These are phyloP conservation scores for Loxodes magnus DNA, from an alignment of 73 alveolate species.

Conservation along the genomic window DNA sequence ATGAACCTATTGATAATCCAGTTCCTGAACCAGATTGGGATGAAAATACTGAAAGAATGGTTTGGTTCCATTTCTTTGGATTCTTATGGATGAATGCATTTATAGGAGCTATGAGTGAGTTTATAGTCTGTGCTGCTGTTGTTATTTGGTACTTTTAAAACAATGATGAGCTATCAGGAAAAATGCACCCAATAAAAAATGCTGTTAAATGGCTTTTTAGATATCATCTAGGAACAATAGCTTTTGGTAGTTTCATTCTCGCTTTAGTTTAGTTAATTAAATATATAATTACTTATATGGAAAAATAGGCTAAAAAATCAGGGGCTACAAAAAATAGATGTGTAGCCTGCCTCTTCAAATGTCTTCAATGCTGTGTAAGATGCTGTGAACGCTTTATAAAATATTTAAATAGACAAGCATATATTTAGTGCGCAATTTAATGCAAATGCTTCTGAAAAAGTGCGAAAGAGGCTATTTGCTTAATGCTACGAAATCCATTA, in stretches of 20 bases:
- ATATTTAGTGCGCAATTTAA: conserved; percentile 79
- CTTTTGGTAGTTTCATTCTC: conserved; percentile 85
- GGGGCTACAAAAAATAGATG: conserved; percentile 42
- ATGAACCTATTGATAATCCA: conserved; percentile 34
- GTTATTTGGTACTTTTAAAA: conserved; percentile 91
- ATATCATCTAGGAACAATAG: conserved; percentile 91
- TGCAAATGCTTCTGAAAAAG: conserved; percentile 77
- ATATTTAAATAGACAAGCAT: conserved; percentile 88
- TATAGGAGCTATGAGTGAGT: conserved; percentile 74
- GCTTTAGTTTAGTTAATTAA: conserved; percentile 84
- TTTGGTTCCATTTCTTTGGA: conserved; percentile 80
- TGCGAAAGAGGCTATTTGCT: conserved; percentile 86
- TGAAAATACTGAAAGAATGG: conserved; percentile 61
- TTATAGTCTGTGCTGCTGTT: conserved; percentile 77
- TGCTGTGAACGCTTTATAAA: conserved; percentile 78
- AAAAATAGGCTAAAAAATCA: conserved; percentile 37
- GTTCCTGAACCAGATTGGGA: conserved; percentile 86
- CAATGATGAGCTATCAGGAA: conserved; percentile 64
- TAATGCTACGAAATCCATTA: conserved; percentile 74
- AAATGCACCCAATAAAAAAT: conserved; percentile 45
- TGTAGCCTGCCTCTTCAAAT: conserved; percentile 54
- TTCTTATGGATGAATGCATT: conserved; percentile 83
- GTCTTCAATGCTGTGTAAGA: conserved; percentile 67
- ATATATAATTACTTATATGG: conserved; percentile 18
- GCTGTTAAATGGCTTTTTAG: conserved; percentile 74